Percentiles rank a stretch among this genome's conserved stretches.
phyloP scores from a whole-genome alignment of 768 basidiomycete species.

The Xerocomus potaroensis region DNA sequence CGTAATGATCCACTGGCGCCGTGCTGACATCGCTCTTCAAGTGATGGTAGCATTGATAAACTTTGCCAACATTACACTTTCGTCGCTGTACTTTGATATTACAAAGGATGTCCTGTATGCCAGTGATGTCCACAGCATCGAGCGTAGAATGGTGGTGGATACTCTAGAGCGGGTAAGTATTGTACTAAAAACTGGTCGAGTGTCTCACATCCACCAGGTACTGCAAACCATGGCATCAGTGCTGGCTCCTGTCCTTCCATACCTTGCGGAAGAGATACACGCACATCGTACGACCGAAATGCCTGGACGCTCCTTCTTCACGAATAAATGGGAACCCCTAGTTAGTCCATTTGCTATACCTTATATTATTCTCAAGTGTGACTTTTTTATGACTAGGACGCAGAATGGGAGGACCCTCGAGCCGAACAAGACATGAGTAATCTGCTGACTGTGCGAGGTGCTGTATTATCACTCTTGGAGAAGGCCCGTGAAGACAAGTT shows the following conservation, averaged over 20 bases:
- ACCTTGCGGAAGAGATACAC: constrained; percentile 87
- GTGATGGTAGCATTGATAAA: constrained; percentile 68
- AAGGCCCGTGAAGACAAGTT: constrained; percentile 74
- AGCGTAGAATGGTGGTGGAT: constrained; percentile 63
- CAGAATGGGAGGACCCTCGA: constrained; percentile 57
- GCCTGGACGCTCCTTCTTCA: constrained; percentile 58
- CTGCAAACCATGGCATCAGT: constrained; percentile 63
- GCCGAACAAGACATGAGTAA: constrained; percentile 60
- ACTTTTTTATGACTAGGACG: constrained; percentile 33
- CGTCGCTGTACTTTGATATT: constrained; percentile 88
- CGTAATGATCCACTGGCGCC: neutral
- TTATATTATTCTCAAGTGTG: neutral
- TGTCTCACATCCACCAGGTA: constrained; percentile 39
- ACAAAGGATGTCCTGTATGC: constrained; percentile 90
- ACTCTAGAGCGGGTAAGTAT: constrained; percentile 63
- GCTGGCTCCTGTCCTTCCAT: constrained; percentile 83
- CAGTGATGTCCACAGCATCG: constrained; percentile 42
- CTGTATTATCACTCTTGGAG: constrained; percentile 68
- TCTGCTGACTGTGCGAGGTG: constrained; percentile 56
- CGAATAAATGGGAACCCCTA: constrained; percentile 60
- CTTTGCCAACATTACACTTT: constrained; percentile 81
- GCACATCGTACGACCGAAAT: constrained; percentile 18
- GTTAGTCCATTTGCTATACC: constrained; percentile 40
- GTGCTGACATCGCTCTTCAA: too few species aligned
- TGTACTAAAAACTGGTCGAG: neutral